Evolutionary conservation across 2,329 filamentous ascomycete genomes (phyloP).

Genomic region (Aspergillus bombycis): DNA sequence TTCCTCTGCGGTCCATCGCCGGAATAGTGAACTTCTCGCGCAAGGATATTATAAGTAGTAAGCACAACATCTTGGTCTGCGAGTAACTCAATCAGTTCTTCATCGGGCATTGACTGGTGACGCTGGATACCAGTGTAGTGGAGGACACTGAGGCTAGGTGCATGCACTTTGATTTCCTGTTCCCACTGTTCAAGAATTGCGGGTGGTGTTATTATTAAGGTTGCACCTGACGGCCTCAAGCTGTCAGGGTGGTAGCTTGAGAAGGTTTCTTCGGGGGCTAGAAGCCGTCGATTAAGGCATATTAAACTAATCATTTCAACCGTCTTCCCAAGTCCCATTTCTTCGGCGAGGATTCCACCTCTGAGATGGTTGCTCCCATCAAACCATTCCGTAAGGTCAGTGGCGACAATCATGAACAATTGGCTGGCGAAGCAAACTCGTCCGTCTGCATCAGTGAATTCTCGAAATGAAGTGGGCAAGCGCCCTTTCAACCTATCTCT

Average conservation of each 20-base stretch:
- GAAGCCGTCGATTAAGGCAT: constrained; percentile 40
- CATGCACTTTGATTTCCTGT: constrained; percentile 60
- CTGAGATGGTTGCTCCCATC: constrained; percentile 34
- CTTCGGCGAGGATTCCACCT: constrained; percentile 54
- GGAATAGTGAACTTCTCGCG: constrained; percentile 78
- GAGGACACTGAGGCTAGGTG: constrained; percentile 58
- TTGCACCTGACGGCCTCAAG: constrained; percentile 53
- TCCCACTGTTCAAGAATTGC: constrained; percentile 67
- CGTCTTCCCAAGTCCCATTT: constrained; percentile 56
- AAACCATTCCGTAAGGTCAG: constrained; percentile 38
- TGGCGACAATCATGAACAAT: constrained; percentile 44
- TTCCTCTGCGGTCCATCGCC: constrained; percentile 70
- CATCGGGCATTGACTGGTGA: constrained; percentile 36
- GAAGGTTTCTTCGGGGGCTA: constrained; percentile 17
- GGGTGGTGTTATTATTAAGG: constrained; percentile 65
- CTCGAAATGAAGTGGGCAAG: constrained; percentile 44
- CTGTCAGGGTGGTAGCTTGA: constrained; percentile 24
- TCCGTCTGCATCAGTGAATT: constrained; percentile 42
- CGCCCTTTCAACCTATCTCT: constrained; percentile 8
- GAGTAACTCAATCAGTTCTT: constrained; percentile 52
- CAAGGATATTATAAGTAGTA: constrained; percentile 70
- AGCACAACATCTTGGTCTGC: constrained; percentile 59
- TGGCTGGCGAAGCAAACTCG: constrained; percentile 45
- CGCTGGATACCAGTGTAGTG: constrained; percentile 60
- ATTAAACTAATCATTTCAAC: constrained; percentile 53